phyloP scores from a whole-genome alignment of 495 filamentous ascomycete genomes.

The Pyrenula aspistea region DNA sequence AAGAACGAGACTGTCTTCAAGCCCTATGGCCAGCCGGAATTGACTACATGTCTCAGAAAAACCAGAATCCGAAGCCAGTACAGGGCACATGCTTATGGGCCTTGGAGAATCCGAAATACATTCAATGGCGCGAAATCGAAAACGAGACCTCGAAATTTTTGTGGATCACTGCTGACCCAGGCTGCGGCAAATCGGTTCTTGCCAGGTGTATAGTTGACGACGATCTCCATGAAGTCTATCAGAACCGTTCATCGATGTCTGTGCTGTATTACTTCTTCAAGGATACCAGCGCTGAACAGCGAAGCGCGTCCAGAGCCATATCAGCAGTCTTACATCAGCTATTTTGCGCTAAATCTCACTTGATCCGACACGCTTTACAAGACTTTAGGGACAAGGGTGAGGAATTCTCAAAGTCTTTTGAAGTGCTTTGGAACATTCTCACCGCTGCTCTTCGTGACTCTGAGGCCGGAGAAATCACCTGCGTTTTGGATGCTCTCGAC shows the following conservation, averaged over 20 bases:
- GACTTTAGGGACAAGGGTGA: constrained; percentile 14
- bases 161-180: constrained; percentile 41
- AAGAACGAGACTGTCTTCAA: neutral
- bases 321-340: constrained; percentile 14
- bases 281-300: constrained; percentile 29
- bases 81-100: constrained; percentile 11
- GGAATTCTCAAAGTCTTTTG: constrained; percentile 19
- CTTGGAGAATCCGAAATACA: neutral
- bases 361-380: constrained; percentile 11
- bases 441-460: constrained; percentile 14
- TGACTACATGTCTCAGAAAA: neutral
- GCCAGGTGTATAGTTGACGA: constrained; percentile 31
- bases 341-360: constrained; percentile 2
- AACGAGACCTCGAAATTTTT: constrained; percentile 15
- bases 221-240: constrained; percentile 4
- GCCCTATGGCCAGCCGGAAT: neutral
- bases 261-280: constrained; percentile 41
- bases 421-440: constrained; percentile 30
- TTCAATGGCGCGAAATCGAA: neutral
- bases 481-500: constrained; percentile 36
- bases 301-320: constrained; percentile 10
- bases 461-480: constrained; percentile 31
- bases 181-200: constrained; percentile 44
- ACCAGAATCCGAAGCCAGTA: constrained; percentile 1
- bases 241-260: neutral